Evolutionary conservation across 1,139 yeast species (phyloP).

Genomic region (Yamadazyma diospyri): DNA sequence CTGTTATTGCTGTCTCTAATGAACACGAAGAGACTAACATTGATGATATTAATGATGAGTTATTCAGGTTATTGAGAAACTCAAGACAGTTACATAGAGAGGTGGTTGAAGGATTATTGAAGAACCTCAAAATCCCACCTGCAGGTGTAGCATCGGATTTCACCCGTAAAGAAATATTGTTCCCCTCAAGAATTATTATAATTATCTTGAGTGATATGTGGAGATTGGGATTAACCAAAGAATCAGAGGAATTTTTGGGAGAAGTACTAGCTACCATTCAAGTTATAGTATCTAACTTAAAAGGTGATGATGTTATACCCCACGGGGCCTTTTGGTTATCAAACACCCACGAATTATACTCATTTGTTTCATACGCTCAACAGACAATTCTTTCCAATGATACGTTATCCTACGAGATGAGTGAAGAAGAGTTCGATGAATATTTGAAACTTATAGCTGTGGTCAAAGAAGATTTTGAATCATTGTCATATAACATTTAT

Average conservation of each 20-base stretch:
- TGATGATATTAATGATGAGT: slow-evolving; percentile 70
- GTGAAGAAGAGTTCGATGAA: slow-evolving; percentile 85
- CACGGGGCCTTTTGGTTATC: slow-evolving; percentile 98
- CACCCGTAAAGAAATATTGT: slow-evolving; percentile 85
- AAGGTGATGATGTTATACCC: slow-evolving; percentile 83
- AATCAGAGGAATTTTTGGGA: slow-evolving; percentile 87
- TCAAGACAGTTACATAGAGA: slow-evolving; percentile 78
- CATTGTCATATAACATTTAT: slow-evolving; percentile 88
- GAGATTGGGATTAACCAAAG: slow-evolving; percentile 92
- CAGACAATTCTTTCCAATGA: slow-evolving; percentile 83
- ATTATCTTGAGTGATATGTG: slow-evolving; percentile 96
- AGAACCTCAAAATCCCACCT: slow-evolving; percentile 83
- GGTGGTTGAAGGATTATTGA: slow-evolving; percentile 82
- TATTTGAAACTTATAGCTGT: slow-evolving; percentile 87
- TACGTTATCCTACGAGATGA: slow-evolving; percentile 77
- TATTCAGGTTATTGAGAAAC: slow-evolving; percentile 71
- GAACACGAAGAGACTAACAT: slow-evolving; percentile 56
- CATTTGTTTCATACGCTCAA: slow-evolving; percentile 93
- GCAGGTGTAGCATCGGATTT: slow-evolving; percentile 82
- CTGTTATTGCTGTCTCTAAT: slow-evolving; percentile 55
- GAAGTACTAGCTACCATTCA: slow-evolving; percentile 88
- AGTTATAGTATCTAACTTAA: slow-evolving; percentile 63
- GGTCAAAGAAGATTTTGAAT: slow-evolving; percentile 91
- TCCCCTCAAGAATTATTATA: slow-evolving; percentile 94
- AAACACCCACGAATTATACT: slow-evolving; percentile 91